Base-by-base conservation (phyloP, 805 yeast genomes). In the Clavispora fructus region DNA sequence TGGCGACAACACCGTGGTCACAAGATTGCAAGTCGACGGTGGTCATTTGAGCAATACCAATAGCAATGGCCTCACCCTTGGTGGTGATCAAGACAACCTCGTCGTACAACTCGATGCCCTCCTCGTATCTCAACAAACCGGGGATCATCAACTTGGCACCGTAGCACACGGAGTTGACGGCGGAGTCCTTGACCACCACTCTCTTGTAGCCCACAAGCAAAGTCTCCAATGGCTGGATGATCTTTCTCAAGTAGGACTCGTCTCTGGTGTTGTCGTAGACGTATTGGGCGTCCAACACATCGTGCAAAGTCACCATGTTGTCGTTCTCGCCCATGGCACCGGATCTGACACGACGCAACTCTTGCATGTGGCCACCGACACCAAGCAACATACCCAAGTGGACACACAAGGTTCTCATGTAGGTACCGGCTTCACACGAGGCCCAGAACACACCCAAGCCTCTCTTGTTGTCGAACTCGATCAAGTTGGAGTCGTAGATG, bases 281-380 rank as follows among this genome's bases (percentile, higher is more conserved):
- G 89, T 96, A 94, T 75, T 94, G 99, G 48, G 99, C 99, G 68
- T 94, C 99, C 71, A 94, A 75, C 44, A 94, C 94, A 73, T 94
- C 99, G 73, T 94, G 99, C 63, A 94, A 78, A 51, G 99, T 91
- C 49, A 94, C 97, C 76, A 94, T 74, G 69, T 85, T 84, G 64
- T 94, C 97, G 60, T 76, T 78, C 73, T 94, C 99, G 61, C 83
- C 77, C 64, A 94, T 66, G 48, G 98, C 97, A 67, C 99, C 99
- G 41, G 96, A 87, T 75, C 99, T 84, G 53, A 94, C 99, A 79
- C 99, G 91, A 75, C 99, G 89, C 62, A 94, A 84, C 75, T 94
- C 99, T 80, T 94, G 99, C 99, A 94, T 94, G 75, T 94, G 99
- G 58, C 98, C 99, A 69, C 99, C 99, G 58, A 90, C 97, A 62